Conservation (phyloP, 2,329 filamentous ascomycete species). For the Nothomitra cinnamomea region DNA sequence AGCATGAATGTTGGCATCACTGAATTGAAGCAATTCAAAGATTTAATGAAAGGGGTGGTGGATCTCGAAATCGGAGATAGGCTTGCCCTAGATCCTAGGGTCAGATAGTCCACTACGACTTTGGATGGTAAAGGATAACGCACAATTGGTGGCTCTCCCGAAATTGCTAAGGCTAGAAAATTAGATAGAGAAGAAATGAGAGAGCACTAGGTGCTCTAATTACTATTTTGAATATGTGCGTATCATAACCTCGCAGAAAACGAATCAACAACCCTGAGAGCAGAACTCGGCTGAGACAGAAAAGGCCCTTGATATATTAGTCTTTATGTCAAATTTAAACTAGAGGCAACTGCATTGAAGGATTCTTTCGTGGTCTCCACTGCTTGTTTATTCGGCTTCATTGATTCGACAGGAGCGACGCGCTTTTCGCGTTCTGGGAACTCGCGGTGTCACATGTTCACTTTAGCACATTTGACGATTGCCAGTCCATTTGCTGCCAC, state of each 20-base stretch:
- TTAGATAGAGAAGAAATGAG: too few relatives aligned
- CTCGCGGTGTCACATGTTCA: not conserved
- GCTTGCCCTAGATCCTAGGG: slow-evolving; percentile 40
- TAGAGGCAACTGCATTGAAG: too few relatives aligned
- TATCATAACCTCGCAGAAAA: too few relatives aligned
- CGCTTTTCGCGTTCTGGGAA: not conserved
- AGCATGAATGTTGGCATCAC: slow-evolving; percentile 35
- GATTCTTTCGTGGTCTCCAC: too few relatives aligned
- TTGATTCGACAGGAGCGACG: not conserved
- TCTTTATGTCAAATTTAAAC: too few relatives aligned
- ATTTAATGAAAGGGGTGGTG: slow-evolving; percentile 37
- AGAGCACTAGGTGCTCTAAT: too few relatives aligned
- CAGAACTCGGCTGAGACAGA: too few relatives aligned
- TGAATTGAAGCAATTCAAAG: slow-evolving; percentile 37
- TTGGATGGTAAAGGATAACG: not conserved
- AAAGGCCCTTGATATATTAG: too few relatives aligned
- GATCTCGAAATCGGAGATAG: slow-evolving; percentile 40
- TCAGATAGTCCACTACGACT: slow-evolving; percentile 26
- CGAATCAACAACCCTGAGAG: too few relatives aligned
- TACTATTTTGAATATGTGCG: too few relatives aligned
- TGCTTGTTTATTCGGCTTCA: not conserved
- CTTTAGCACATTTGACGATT: not conserved
- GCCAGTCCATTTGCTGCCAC: not conserved
- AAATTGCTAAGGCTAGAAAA: too few relatives aligned
- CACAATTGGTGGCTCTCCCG: not conserved